phyloP scores from a whole-genome alignment of 31 red algal genomes.

The Asparagopsis taxiformis region DNA sequence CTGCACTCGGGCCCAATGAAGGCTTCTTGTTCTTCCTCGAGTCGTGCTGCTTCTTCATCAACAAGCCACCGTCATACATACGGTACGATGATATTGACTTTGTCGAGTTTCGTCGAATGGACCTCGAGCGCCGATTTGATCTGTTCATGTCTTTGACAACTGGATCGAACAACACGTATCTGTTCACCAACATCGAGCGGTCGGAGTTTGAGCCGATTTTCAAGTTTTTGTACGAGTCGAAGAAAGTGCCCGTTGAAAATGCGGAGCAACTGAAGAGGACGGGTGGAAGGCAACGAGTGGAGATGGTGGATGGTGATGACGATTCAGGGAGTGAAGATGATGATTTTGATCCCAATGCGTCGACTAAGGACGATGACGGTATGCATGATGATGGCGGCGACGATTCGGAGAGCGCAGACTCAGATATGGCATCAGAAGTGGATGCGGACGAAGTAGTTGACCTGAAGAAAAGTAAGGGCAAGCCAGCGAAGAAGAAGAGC shows the following conservation, averaged over 20 bases:
- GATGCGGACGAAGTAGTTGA: conserved; percentile 27
- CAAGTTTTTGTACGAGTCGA: conserved; percentile 69
- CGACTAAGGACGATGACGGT: conserved; percentile 28
- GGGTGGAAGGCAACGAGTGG: conserved; percentile 39
- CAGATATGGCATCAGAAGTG: conserved; percentile 19
- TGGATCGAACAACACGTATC: conserved; percentile 26
- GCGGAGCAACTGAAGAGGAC: conserved; percentile 49
- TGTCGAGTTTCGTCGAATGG: conserved; percentile 92
- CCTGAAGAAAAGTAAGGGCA: neutral
- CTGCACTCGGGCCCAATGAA: conserved; percentile 90
- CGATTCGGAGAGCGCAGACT: conserved; percentile 32
- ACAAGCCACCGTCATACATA: conserved; percentile 95
- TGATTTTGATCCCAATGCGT: conserved; percentile 71
- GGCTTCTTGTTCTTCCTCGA: conserved; percentile 96
- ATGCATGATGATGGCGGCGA: conserved; percentile 22
- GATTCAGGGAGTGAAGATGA: conserved; percentile 86
- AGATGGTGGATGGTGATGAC: conserved; percentile 53
- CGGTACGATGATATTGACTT: conserved; percentile 95
- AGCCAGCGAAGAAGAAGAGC: neutral
- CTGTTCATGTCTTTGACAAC: conserved; percentile 67
- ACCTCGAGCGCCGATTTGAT: conserved; percentile 88
- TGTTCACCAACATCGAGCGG: conserved; percentile 86
- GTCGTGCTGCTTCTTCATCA: conserved; percentile 93
- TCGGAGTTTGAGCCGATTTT: conserved; percentile 82
- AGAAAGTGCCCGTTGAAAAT: conserved; percentile 74